Conservation (phyloP, 805 yeast species). For the Kurtzmaniella fragi region DNA sequence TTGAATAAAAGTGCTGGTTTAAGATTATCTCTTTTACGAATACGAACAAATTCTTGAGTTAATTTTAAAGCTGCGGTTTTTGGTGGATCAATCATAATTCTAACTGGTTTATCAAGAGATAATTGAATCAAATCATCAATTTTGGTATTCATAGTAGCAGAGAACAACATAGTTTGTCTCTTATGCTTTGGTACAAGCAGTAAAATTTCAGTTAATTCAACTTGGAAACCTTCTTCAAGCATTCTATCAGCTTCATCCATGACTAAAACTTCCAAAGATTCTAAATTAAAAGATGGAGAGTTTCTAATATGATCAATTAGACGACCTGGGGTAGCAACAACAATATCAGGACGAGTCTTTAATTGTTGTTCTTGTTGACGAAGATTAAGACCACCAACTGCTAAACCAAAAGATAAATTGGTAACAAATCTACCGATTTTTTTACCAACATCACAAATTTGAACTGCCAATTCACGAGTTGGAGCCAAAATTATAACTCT, state of each 20-base stretch:
- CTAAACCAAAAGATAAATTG: slow-evolving; percentile 82
- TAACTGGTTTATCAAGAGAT: slow-evolving; percentile 83
- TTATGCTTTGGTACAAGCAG: slow-evolving; percentile 75
- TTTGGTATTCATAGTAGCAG: slow-evolving; percentile 97
- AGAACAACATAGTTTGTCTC: slow-evolving; percentile 89
- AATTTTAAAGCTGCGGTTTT: slow-evolving; percentile 89
- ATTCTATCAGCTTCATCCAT: slow-evolving; percentile 98
- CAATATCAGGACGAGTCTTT: slow-evolving; percentile 89
- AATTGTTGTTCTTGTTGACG: slow-evolving; percentile 95
- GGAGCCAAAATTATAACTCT: slow-evolving; percentile 91
- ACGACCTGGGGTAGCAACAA: slow-evolving; percentile 98
- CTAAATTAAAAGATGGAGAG: slow-evolving; percentile 89
- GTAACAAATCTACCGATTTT: slow-evolving; percentile 74
- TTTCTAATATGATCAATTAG: slow-evolving; percentile 95
- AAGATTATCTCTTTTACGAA: slow-evolving; percentile 79
- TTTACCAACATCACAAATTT: slow-evolving; percentile 89
- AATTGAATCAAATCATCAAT: slow-evolving; percentile 84
- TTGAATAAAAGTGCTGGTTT: slow-evolving; percentile 81
- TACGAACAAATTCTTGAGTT: slow-evolving; percentile 90
- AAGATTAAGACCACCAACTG: slow-evolving; percentile 96
- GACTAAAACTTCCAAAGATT: slow-evolving; percentile 85
- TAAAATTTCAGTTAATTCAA: slow-evolving; percentile 86
- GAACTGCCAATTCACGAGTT: slow-evolving; percentile 96
- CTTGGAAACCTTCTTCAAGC: slow-evolving; percentile 98
- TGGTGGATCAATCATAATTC: slow-evolving; percentile 95